Evolutionary conservation across 2,329 filamentous ascomycete genomes (phyloP), one percentile per base, ranked within the genome.

Genomic region (Bipolaris cookei): DNA sequence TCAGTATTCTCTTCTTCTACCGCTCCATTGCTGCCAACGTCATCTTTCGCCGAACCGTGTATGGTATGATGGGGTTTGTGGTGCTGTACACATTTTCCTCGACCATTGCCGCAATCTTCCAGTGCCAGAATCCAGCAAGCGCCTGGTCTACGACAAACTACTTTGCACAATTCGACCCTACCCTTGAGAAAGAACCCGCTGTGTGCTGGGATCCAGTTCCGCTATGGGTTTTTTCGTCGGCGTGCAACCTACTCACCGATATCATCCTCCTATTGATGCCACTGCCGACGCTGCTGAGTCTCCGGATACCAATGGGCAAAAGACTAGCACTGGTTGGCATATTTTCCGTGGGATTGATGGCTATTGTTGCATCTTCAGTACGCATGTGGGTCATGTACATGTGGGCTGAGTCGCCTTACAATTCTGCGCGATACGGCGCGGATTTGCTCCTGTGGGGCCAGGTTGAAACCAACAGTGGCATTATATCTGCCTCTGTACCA

Each of bases 311-410:
- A 0, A 69, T 66, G 3, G 75, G 75, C 3, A 82, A 84, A 53
- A 84, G 84, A 51, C 67, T 83, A 13, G 83, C 82, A 0, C 76
- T 88, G n/a, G 64, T 76, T 7, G 71, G 67, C 10, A 73, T 76
- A 45, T 76, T 77, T 59, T 69, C 67, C 2, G 63, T 76, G 14
- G 73, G 74, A 23, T 63, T 76, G 53, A 65, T 77, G 59, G 73
- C 73, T 18, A 74, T 76, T 14, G 59, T 74, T 2, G 73, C 74
- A 2, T 73, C 68, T 4, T 73, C 73, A 16, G 68, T 76, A 20
- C 70, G 74, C 32, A 70, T 76, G 66, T 75, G 70, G 68, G 73
- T 74, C 16, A 71, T 76, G 68, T 64, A 66, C 25, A 61, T 76
- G 3, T 77, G 74, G 74, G 61, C 70, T 0, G 35, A 76, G 68